A percentile compares a stretch with the other conserved stretches of the same genome.
phyloP scores from a whole-genome alignment of 83 land plant species.

The Thuja plicata region DNA sequence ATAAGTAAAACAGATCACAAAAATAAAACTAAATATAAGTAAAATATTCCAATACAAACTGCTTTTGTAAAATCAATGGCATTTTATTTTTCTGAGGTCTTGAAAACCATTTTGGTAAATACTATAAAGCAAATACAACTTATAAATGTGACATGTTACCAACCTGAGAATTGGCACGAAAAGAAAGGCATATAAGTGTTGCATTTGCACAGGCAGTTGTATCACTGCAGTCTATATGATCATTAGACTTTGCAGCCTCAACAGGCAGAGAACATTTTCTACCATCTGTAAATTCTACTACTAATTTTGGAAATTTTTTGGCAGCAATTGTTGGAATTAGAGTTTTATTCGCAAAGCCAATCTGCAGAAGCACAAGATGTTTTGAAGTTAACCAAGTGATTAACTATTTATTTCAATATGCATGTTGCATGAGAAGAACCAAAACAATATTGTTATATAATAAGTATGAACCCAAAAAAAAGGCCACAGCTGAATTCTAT shows the following conservation, averaged over 20 bases:
- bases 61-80: not conserved
- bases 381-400: not conserved
- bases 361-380: slow-evolving; percentile 27
- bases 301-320: slow-evolving; percentile 56
- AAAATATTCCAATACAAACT: not conserved
- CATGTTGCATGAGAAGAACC: not conserved
- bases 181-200: slow-evolving; percentile 59
- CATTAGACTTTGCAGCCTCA: not conserved
- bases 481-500: not conserved
- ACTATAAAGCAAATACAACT: not conserved
- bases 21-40: not conserved
- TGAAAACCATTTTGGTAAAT: not conserved
- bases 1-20: slow-evolving; percentile 29
- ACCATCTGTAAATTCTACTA: slow-evolving; percentile 49
- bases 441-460: not conserved
- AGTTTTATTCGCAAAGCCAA: slow-evolving; percentile 53
- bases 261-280: slow-evolving; percentile 39
- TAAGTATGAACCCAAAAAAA: not conserved
- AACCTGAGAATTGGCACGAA: slow-evolving; percentile 72
- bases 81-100: not conserved
- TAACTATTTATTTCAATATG: not conserved
- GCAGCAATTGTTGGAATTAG: slow-evolving; percentile 58
- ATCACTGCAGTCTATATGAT: slow-evolving; percentile 4
- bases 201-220: slow-evolving; percentile 21
- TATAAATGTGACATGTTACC: not conserved